Percentiles rank a stretch among this genome's conserved stretches.
phyloP scores from a whole-genome alignment of 306 rosid genomes.

The Medicago lupulina region DNA sequence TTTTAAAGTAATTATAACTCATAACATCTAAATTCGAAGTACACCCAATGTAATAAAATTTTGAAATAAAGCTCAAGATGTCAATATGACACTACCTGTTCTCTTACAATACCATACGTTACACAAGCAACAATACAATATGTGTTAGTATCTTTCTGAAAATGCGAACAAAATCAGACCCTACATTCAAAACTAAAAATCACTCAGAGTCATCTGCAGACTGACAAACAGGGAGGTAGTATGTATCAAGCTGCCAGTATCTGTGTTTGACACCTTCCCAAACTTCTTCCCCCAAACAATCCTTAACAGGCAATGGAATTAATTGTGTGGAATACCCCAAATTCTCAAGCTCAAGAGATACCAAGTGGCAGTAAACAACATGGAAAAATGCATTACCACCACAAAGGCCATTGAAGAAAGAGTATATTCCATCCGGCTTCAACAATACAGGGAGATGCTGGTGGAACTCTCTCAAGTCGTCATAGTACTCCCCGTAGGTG shows the following conservation, averaged over 20 bases:
- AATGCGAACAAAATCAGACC: slow-evolving; percentile 27
- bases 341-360: slow-evolving; percentile 86
- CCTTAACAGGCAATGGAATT: slow-evolving; percentile 90
- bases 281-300: slow-evolving; percentile 79
- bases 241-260: slow-evolving; percentile 97
- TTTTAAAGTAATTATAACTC: background rate
- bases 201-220: slow-evolving; percentile 59
- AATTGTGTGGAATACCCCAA: slow-evolving; percentile 88
- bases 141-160: slow-evolving; percentile 33
- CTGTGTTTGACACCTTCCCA: slow-evolving; percentile 97
- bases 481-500: slow-evolving; percentile 93
- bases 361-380: slow-evolving; percentile 88
- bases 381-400: slow-evolving; percentile 97
- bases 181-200: slow-evolving; percentile 27
- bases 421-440: slow-evolving; percentile 88
- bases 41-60: slow-evolving; percentile 18
- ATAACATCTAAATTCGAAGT: slow-evolving; percentile 18
- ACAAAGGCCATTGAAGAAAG: slow-evolving; percentile 91
- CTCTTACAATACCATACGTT: slow-evolving; percentile 34
- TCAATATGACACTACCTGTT: slow-evolving; percentile 24
- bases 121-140: slow-evolving; percentile 26
- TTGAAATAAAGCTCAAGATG: slow-evolving; percentile 28
- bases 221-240: slow-evolving; percentile 93
- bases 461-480: slow-evolving; percentile 91
- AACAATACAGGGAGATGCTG: slow-evolving; percentile 77